Base-by-base conservation (phyloP, 176 grass and related monocot species). In the Guadua angustifolia region DNA sequence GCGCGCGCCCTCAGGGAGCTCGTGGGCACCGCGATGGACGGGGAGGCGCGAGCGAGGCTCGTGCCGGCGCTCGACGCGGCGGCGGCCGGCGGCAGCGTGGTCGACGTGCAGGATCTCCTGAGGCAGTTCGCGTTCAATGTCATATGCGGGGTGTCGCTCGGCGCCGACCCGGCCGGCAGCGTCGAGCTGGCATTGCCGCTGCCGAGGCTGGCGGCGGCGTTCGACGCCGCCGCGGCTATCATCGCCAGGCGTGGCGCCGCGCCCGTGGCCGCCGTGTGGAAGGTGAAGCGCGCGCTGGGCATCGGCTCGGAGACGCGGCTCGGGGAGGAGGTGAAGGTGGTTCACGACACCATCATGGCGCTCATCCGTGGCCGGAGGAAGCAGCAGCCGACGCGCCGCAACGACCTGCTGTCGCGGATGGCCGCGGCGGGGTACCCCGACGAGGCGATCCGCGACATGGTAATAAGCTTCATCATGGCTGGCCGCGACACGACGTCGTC, bases 1-100 rank as follows among this genome's bases (percentile, higher is more conserved):
- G 86, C 93, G 18, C 86, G 93, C 26, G 82, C 95, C 11, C 93
- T 98, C 33, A 63, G 86, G 2, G 89, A 95, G 5, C 90, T 98
- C 29, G 29, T 29, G 29, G 29, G 29, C 29, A 1, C 29, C 29
- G 29, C 29, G 29, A 0, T 29, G 29, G 29, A 29, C 29, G 29
- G 29, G 29, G 29, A 29, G 29, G 29, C 29, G 29, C 29, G 29
- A 29, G 29, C 29, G 29, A 29, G 29, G 29, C 29, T 29, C 29
- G 29, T 29, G 29, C 29, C 29, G 29, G 29, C 29, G 29, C 29
- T 29, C 29, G 29, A 29, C 29, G 29, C 29, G 29, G 29, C 29
- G 29, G 29, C 29, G 29, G 29, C 29, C 29, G 29, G 29, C 29
- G 29, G 29, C 29, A 39, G 26, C 8, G 83, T 64, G 0, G 75